Evolutionary conservation across 257 asterid species (phyloP).

Genomic region (Craterostigma plantagineum): DNA sequence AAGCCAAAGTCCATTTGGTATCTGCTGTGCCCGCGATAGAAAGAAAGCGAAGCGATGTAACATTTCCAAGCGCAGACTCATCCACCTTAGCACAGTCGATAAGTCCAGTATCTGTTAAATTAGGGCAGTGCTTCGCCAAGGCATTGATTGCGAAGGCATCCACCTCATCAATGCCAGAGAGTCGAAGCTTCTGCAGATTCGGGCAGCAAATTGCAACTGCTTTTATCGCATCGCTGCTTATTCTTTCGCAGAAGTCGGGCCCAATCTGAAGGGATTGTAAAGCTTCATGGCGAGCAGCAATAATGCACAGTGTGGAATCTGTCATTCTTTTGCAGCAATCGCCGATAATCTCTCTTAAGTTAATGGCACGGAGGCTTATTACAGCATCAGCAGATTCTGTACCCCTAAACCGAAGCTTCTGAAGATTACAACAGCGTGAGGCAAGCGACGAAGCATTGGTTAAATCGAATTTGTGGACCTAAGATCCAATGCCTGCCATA

Average conservation of each 20-base stretch:
- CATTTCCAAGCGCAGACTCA: slow-evolving; percentile 37
- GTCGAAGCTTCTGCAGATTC: slow-evolving; percentile 39
- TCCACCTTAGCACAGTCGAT: slow-evolving; percentile 54
- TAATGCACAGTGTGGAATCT: slow-evolving; percentile 49
- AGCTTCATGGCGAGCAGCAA: slow-evolving; percentile 62
- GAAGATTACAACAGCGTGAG: slow-evolving; percentile 38
- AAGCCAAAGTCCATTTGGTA: slow-evolving; percentile 41
- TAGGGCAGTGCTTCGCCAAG: slow-evolving; percentile 36
- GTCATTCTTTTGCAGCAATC: slow-evolving; percentile 54
- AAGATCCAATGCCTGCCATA: slow-evolving; percentile 55
- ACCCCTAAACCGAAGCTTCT: slow-evolving; percentile 59
- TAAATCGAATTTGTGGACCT: slow-evolving; percentile 53
- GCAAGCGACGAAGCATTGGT: slow-evolving; percentile 41
- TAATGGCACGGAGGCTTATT: slow-evolving; percentile 43
- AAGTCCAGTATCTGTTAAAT: slow-evolving; percentile 48
- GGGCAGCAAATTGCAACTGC: slow-evolving; percentile 58
- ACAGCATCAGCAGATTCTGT: slow-evolving; percentile 65
- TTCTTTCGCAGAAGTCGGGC: slow-evolving; percentile 65
- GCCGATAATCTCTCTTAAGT: slow-evolving; percentile 44
- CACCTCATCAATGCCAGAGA: slow-evolving; percentile 58
- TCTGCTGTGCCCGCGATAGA: slow-evolving; percentile 59
- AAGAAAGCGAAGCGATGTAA: slow-evolving; percentile 45
- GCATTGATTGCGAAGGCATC: slow-evolving; percentile 58
- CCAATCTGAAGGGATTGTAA: slow-evolving; percentile 73
- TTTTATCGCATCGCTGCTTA: slow-evolving; percentile 59